These are phyloP conservation scores for Monosporascus ibericus DNA, from an alignment of 2,329 filamentous ascomycete species.

Conservation along the genomic window DNA sequence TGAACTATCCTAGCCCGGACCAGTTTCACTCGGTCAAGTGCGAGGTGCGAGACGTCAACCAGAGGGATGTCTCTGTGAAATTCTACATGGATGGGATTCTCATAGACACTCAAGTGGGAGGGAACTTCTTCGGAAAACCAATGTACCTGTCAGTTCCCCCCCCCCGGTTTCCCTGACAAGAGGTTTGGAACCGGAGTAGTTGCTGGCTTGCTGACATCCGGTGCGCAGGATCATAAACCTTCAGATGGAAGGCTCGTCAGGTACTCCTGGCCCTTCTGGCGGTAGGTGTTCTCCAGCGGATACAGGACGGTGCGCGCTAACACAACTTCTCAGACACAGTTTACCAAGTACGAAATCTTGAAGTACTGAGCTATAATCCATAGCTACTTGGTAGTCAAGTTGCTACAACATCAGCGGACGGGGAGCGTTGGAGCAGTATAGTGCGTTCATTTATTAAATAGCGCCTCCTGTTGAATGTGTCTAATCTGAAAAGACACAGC, in stretches of 20 bases:
- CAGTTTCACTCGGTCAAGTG: conserved; percentile 45
- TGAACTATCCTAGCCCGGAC: conserved; percentile 38
- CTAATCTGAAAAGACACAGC: no score
- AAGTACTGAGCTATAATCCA: conserved; percentile 24
- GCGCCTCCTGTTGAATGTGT: no score
- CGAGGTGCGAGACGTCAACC: conserved; percentile 45
- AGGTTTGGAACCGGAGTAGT: neutral
- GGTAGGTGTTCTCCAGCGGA: conserved; percentile 10
- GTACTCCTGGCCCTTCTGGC: conserved; percentile 31
- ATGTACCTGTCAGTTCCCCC: conserved; percentile 34
- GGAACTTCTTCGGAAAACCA: conserved; percentile 40
- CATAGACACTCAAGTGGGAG: conserved; percentile 44
- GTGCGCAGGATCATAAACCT: conserved; percentile 34
- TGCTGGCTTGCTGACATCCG: conserved; percentile 1
- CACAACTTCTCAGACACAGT: conserved; percentile 16
- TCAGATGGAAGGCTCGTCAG: conserved; percentile 41
- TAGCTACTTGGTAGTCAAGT: conserved; percentile 1
- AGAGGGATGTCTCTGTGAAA: conserved; percentile 43
- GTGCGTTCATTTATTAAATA: no score
- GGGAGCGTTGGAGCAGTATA: no score
- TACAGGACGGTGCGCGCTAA: neutral
- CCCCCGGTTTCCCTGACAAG: neutral
- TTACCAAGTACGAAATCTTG: conserved; percentile 23
- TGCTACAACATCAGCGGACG: no score
- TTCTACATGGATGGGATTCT: conserved; percentile 48